Percentiles rank a stretch among this genome's conserved stretches.
Conservation (phyloP, 75 land plant genomes). For the Chamaecyparis obtusa region DNA sequence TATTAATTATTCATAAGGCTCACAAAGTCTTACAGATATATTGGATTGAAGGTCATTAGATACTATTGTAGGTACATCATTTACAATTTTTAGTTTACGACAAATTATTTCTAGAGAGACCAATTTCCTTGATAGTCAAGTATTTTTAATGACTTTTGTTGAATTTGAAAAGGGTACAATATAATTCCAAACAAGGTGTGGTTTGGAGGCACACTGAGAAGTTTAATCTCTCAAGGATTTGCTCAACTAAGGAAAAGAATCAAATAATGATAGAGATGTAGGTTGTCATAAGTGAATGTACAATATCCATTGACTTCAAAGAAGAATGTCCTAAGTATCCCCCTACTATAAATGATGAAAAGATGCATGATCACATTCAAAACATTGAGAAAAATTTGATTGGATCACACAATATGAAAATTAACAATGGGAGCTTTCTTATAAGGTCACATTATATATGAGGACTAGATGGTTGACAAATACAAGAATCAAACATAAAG, state of each 20-base stretch:
- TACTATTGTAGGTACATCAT: conserved; percentile 73
- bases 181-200: conserved; percentile 53
- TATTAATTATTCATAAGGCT: too few species aligned
- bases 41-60: too few species aligned
- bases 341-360: conserved; percentile 52
- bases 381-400: conserved; percentile 43
- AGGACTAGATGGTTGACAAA: too few species aligned
- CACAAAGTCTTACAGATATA: too few species aligned
- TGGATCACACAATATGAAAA: conserved; percentile 43
- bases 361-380: conserved; percentile 54
- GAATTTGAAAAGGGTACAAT: conserved; percentile 45
- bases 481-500: too few species aligned
- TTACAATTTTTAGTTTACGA: conserved; percentile 69
- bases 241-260: conserved; percentile 43
- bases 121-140: conserved; percentile 72
- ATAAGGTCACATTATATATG: too few species aligned
- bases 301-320: conserved; percentile 56
- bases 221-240: conserved; percentile 51
- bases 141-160: conserved; percentile 62
- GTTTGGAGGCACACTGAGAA: conserved; percentile 66
- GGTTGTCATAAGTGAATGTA: conserved; percentile 56
- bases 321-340: conserved; percentile 53
- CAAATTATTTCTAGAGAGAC: conserved; percentile 72
- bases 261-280: conserved; percentile 59
- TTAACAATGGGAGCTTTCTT: conserved; percentile 59